Conservation (phyloP, 2,329 filamentous ascomycete genomes). For the Penicillium oxalicum region DNA sequence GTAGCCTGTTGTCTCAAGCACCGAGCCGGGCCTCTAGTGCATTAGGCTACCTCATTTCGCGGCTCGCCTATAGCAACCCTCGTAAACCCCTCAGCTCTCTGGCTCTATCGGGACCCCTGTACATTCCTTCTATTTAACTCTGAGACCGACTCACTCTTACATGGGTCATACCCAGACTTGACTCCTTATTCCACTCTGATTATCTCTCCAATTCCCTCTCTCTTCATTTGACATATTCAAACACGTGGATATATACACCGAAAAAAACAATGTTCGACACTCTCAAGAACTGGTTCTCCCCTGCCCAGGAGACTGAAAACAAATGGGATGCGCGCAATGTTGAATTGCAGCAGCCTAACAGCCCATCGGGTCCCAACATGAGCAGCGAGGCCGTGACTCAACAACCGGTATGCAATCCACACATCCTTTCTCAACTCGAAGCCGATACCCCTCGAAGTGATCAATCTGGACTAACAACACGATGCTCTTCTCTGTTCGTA, state of each 20-base stretch:
- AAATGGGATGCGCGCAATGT: conserved; percentile 11
- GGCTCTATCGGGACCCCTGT: too few species aligned
- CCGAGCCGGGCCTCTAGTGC: not conserved
- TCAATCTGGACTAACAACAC: not conserved
- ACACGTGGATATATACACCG: too few species aligned
- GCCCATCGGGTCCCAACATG: conserved; percentile 7
- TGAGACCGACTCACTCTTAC: too few species aligned
- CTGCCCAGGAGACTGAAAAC: conserved; percentile 5
- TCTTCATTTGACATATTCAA: not conserved
- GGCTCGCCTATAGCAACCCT: too few species aligned
- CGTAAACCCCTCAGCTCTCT: too few species aligned
- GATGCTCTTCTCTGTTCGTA: not conserved
- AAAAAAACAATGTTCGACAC: conserved; percentile 6
- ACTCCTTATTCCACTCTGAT: too few species aligned
- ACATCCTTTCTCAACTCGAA: not conserved
- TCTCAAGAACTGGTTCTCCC: conserved; percentile 8
- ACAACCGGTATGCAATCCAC: conserved; percentile 6
- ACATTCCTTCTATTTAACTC: not conserved
- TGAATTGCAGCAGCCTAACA: conserved; percentile 9
- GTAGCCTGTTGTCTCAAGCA: too few species aligned
- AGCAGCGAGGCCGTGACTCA: conserved; percentile 7
- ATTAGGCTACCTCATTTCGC: not conserved
- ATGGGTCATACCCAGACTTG: too few species aligned
- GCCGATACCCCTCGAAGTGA: not conserved
- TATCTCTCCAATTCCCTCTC: too few species aligned